Evolutionary conservation across 148 eudicot species (phyloP).

Genomic region (Hydrangea macrophylla): DNA sequence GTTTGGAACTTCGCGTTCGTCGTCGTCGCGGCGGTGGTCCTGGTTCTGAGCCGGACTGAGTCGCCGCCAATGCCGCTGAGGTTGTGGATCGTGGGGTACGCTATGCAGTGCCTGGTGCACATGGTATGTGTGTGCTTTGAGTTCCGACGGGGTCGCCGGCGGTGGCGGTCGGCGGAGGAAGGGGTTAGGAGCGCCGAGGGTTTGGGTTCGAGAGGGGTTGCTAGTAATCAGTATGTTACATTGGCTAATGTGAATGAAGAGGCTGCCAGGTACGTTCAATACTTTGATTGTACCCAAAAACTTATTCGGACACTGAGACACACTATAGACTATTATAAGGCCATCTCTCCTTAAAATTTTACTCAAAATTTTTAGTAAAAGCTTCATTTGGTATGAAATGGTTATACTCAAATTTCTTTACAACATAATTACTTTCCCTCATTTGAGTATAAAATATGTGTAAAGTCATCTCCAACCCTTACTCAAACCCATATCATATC

Average conservation of each 20-base stretch:
- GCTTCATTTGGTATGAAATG: no score
- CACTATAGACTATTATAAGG: no score
- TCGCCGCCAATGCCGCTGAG: slow-evolving; percentile 40
- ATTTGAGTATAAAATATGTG: no score
- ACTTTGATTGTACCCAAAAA: no score
- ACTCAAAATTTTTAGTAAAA: no score
- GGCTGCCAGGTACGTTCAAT: no score
- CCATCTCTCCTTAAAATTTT: no score
- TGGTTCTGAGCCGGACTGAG: slow-evolving; percentile 34
- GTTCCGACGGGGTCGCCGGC: slow-evolving; percentile 38
- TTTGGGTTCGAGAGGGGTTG: slow-evolving; percentile 6
- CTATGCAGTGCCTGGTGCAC: slow-evolving; percentile 63
- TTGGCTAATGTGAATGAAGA: slow-evolving; percentile 22
- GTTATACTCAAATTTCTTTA: no score
- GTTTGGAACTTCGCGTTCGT: slow-evolving; percentile 63
- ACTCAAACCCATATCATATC: no score
- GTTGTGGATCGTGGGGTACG: slow-evolving; percentile 64
- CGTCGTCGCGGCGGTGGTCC: slow-evolving; percentile 23
- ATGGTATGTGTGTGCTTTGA: slow-evolving; percentile 51
- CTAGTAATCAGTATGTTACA: slow-evolving; percentile 24
- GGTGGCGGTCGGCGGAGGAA: slow-evolving; percentile 7
- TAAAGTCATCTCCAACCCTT: no score
- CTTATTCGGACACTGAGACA: no score
- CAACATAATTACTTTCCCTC: no score
- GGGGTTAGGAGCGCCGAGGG: slow-evolving; percentile 3